Evolutionary conservation across 768 basidiomycete genomes (phyloP).

Genomic region (Basidioascus undulatus): DNA sequence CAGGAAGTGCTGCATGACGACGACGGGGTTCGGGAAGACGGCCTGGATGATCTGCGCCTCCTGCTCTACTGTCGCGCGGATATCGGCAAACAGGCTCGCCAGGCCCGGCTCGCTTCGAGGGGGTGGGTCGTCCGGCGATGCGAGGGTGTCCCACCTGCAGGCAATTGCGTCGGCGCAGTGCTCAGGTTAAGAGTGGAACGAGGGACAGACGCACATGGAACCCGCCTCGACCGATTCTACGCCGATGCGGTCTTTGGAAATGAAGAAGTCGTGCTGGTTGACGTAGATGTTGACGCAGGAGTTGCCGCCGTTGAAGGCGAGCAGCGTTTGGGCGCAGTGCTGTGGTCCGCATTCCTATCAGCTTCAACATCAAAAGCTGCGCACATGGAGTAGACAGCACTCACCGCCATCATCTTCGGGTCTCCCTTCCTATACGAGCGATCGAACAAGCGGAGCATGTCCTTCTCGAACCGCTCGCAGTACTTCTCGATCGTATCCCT

Average conservation of each 20-base stretch:
- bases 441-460: conserved; percentile 89
- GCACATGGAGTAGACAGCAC: conserved; percentile 15
- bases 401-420: conserved; percentile 96
- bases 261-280: conserved; percentile 99
- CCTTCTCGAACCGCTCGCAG: conserved; percentile 96
- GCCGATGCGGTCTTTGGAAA: conserved; percentile 55
- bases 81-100: conserved; percentile 57
- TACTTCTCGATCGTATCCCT: conserved; percentile 84
- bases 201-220: conserved; percentile 2
- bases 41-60: conserved; percentile 96
- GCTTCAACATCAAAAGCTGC: not conserved
- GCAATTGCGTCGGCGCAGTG: not conserved
- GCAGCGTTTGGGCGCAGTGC: conserved; percentile 90
- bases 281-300: conserved; percentile 97
- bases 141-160: conserved; percentile 51
- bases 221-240: too few species aligned
- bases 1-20: conserved; percentile 94
- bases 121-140: conserved; percentile 50
- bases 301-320: conserved; percentile 92
- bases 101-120: conserved; percentile 63
- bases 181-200: not conserved
- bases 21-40: conserved; percentile 85
- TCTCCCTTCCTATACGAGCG: conserved; percentile 87
- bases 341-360: conserved; percentile 17
- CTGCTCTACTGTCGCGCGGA: conserved; percentile 70